These are phyloP conservation scores for Coprinopsis strossmayeri DNA, from an alignment of 768 basidiomycete genomes.

Conservation along the genomic window DNA sequence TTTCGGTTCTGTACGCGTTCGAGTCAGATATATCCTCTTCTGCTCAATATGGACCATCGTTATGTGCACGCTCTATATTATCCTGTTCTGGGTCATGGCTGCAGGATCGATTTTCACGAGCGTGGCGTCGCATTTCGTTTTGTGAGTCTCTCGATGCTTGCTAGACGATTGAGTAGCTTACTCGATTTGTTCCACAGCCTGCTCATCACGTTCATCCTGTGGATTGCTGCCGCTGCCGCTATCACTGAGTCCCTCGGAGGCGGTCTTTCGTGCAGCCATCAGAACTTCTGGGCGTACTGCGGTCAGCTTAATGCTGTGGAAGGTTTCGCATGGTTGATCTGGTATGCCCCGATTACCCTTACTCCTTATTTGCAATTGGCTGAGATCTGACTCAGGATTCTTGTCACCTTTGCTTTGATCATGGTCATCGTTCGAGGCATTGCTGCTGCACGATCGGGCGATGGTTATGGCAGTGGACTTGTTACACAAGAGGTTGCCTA, in stretches of 20 bases:
- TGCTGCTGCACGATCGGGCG: slow-evolving; percentile 52
- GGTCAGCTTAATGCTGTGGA: slow-evolving; percentile 71
- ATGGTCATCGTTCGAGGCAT: slow-evolving; percentile 49
- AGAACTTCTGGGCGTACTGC: slow-evolving; percentile 53
- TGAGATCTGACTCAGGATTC: slow-evolving; percentile 37
- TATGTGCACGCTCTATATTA: slow-evolving; percentile 42
- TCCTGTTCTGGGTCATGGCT: slow-evolving; percentile 47
- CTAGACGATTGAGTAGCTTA: not conserved
- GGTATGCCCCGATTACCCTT: slow-evolving; percentile 34
- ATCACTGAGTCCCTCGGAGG: slow-evolving; percentile 64
- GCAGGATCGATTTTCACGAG: slow-evolving; percentile 48
- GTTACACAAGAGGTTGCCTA: slow-evolving; percentile 8
- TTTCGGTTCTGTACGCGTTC: slow-evolving; percentile 44
- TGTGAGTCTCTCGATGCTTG: slow-evolving; percentile 36
- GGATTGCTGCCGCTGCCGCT: slow-evolving; percentile 68
- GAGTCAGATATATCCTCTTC: slow-evolving; percentile 65
- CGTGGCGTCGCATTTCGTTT: slow-evolving; percentile 55
- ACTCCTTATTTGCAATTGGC: not conserved
- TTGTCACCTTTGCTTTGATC: slow-evolving; percentile 52
- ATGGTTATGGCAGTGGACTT: slow-evolving; percentile 48
- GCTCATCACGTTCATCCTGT: slow-evolving; percentile 67
- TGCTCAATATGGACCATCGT: slow-evolving; percentile 66
- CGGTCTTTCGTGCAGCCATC: slow-evolving; percentile 56
- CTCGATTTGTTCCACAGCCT: slow-evolving; percentile 34
- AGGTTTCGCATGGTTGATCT: slow-evolving; percentile 71